These are phyloP conservation scores for Trichocladium antarcticum DNA, from an alignment of 495 filamentous ascomycete genomes.

Conservation along the genomic window DNA sequence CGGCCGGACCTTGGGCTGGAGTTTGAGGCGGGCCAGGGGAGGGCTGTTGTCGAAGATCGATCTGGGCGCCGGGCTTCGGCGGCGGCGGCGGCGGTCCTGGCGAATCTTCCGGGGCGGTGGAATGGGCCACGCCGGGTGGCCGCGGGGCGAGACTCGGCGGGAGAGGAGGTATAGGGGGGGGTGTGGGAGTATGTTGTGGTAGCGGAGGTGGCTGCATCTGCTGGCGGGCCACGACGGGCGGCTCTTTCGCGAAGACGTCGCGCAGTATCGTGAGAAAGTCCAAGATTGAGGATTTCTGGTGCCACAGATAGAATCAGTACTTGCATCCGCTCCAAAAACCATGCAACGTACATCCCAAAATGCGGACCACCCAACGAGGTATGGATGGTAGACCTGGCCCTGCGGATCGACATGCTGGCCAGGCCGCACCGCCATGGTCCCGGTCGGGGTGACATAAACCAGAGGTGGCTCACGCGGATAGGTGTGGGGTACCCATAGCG, in stretches of 20 bases:
- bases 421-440: slow-evolving; percentile 77
- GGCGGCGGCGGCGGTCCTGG: slow-evolving; percentile 34
- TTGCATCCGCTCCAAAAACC: too few species aligned
- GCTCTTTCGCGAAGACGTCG: slow-evolving; percentile 88
- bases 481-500: slow-evolving; percentile 88
- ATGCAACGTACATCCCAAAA: slow-evolving; percentile 73
- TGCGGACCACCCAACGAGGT: slow-evolving; percentile 76
- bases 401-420: slow-evolving; percentile 95
- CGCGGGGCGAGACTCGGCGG: slow-evolving; percentile 24
- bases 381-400: slow-evolving; percentile 90
- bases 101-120: slow-evolving; percentile 3
- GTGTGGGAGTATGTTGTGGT: slow-evolving; percentile 20
- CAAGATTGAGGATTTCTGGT: slow-evolving; percentile 64
- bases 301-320: too few species aligned
- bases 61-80: slow-evolving; percentile 30
- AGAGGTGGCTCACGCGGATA: slow-evolving; percentile 82
- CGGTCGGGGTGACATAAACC: slow-evolving; percentile 76
- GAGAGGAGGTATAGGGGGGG: slow-evolving; percentile 34
- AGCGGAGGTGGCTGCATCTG: slow-evolving; percentile 41
- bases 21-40: slow-evolving; percentile 1
- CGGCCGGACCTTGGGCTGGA: slow-evolving; percentile 18
- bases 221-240: slow-evolving; percentile 69
- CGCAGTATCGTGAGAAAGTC: slow-evolving; percentile 75
- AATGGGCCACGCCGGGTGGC: slow-evolving; percentile 8
- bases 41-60: slow-evolving; percentile 19